These are phyloP conservation scores for Kwoniella dendrophila DNA, from an alignment of 768 basidiomycete genomes.

Conservation along the genomic window DNA sequence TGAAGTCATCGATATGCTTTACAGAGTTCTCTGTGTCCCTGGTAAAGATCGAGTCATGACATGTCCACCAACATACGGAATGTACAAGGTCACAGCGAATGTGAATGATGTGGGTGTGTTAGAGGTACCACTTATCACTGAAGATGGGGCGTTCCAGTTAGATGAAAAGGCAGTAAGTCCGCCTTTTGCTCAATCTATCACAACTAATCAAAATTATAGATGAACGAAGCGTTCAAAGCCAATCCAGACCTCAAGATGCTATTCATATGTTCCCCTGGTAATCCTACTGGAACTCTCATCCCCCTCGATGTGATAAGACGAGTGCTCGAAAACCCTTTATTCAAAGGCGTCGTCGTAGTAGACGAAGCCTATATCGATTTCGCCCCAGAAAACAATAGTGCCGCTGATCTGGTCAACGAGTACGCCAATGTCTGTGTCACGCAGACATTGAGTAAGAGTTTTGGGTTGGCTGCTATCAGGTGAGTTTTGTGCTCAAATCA, in stretches of 20 bases:
- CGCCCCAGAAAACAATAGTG: constrained; percentile 65
- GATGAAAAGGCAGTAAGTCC: constrained; percentile 69
- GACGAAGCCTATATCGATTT: constrained; percentile 99
- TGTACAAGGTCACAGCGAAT: constrained; percentile 93
- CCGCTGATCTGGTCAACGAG: constrained; percentile 70
- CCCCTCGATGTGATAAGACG: constrained; percentile 69
- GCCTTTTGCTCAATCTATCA: not conserved
- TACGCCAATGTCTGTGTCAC: constrained; percentile 91
- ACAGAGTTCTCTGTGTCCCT: constrained; percentile 83
- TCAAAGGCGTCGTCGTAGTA: constrained; percentile 87
- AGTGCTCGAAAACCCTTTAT: constrained; percentile 74
- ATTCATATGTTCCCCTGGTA: constrained; percentile 95
- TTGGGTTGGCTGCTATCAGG: constrained; percentile 94
- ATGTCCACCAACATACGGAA: constrained; percentile 95
- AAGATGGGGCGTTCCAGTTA: constrained; percentile 80
- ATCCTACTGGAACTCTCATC: constrained; percentile 88
- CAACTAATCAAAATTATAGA: constrained; percentile 22
- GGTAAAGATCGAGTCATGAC: constrained; percentile 77
- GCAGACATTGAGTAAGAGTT: constrained; percentile 95
- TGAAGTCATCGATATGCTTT: constrained; percentile 91
- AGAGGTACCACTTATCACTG: constrained; percentile 74
- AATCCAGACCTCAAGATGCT: constrained; percentile 84
- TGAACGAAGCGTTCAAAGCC: constrained; percentile 61
- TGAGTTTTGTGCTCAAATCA: constrained; percentile 57
- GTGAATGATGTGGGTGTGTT: constrained; percentile 88